Evolutionary conservation across 2,329 filamentous ascomycete species (phyloP), one percentile per base, ranked within the genome.

Genomic region (Coniochaeta hoffmannii): DNA sequence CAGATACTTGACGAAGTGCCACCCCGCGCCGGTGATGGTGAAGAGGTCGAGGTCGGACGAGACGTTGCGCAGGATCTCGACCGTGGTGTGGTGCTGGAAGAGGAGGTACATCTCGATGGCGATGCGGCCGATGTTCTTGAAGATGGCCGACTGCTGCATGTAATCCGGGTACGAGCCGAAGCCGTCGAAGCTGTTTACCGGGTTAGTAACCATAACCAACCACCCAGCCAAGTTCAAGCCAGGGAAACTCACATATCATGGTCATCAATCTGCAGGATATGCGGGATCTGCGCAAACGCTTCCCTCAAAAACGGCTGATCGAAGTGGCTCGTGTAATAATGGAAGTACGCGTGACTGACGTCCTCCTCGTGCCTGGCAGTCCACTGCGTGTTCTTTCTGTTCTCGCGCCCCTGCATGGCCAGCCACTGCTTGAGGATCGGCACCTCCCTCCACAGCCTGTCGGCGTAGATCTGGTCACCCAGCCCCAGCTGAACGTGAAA

Each of bases 241-340:
- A 15, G 12, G 2, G 44, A 3, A 44, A 84, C 90, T 85, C 77
- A 96, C 90, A 99, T 97, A 63, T 99, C 94, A 70, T 97, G 94
- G 65, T 97, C 94, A 66, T 99, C 92, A 54, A 99, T 85, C 67
- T 95, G 90, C 64, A 95, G 79, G 54, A 99, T 77, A 66, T 97
- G 92, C 38, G 94, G 94, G 59, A 99, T 97, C 73, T 99, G 94
- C 22, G 94, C 94, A 75, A 96, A 99, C 0, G 93, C 92, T 71
- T 99, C 94, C 58, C 94, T 80, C 61, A 99, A 71, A 70, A 95
- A 93, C 7, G 93, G 92, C 71, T 99, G 94, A 67, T 99, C 94
- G 68, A 99, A 97, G 70, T 97, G 93, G 63, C 91, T 96, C 1
- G 92, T 96, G 69, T 99, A 99, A 71, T 96, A 99, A 70, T 99